Evolutionary conservation across 495 filamentous ascomycete genomes (phyloP).

Genomic region (Pseudoneurospora amorphoporcata): DNA sequence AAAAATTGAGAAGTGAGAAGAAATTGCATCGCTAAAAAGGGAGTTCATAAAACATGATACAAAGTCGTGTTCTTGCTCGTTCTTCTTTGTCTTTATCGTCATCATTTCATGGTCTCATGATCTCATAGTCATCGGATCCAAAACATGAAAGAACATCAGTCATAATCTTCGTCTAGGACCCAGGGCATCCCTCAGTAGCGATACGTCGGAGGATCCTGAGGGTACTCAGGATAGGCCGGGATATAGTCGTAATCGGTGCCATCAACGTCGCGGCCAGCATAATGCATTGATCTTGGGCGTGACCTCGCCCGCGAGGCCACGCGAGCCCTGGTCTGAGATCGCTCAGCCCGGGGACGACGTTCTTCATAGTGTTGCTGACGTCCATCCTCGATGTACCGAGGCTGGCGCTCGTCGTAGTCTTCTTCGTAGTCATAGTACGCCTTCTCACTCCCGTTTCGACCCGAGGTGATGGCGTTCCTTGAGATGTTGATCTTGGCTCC

Average conservation of each 20-base stretch:
- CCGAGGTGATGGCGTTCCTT: slow-evolving; percentile 9
- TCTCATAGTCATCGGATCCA: neutral
- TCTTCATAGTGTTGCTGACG: slow-evolving; percentile 15
- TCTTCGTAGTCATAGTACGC: slow-evolving; percentile 32
- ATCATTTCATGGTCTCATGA: slow-evolving; percentile 5
- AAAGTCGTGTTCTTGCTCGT: neutral
- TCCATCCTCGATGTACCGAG: slow-evolving; percentile 20
- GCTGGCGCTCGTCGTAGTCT: slow-evolving; percentile 33
- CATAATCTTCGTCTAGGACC: neutral
- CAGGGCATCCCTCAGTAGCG: neutral
- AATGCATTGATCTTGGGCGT: slow-evolving; percentile 25
- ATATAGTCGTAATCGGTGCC: slow-evolving; percentile 8
- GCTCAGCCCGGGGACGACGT: slow-evolving; percentile 31
- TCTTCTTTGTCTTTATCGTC: slow-evolving; percentile 8
- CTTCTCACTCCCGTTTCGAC: slow-evolving; percentile 29
- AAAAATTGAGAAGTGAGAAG: neutral
- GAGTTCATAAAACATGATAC: slow-evolving; percentile 1
- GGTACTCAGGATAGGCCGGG: slow-evolving; percentile 8
- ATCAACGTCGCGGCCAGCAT: neutral
- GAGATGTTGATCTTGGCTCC: slow-evolving; percentile 42
- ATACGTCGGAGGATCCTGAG: neutral
- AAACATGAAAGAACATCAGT: neutral
- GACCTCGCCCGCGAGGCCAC: slow-evolving; percentile 33
- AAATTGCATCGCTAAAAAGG: neutral
- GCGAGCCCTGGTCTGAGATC: slow-evolving; percentile 27